These are phyloP conservation scores for Beauveria brongniartii DNA, from an alignment of 2,329 filamentous ascomycete species.

Conservation along the genomic window DNA sequence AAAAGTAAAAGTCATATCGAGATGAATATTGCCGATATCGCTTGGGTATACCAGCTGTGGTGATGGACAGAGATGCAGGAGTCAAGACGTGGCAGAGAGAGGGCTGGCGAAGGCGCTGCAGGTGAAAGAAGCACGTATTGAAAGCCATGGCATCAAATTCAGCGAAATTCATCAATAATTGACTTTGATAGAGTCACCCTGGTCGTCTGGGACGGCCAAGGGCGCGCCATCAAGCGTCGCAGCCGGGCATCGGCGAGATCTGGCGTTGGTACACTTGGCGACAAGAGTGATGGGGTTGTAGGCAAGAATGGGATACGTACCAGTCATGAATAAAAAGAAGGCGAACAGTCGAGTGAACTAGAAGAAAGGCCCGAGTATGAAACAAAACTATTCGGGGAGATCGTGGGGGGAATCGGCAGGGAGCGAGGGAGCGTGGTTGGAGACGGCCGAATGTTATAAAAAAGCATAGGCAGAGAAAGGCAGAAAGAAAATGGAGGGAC, in stretches of 20 bases:
- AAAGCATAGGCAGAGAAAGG: slow-evolving; percentile 26
- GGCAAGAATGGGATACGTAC: slow-evolving; percentile 34
- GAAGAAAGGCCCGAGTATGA: slow-evolving; percentile 14
- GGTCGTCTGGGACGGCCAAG: not conserved
- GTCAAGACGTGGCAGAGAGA: not conserved
- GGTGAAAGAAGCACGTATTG: not conserved
- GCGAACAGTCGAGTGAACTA: slow-evolving; percentile 27
- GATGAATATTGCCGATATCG: slow-evolving; percentile 5
- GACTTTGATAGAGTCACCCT: not conserved
- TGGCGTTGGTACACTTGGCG: slow-evolving; percentile 21
- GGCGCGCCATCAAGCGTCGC: not conserved
- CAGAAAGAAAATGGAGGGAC: slow-evolving; percentile 26
- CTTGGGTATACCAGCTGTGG: not conserved
- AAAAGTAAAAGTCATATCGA: not conserved
- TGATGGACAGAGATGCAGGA: not conserved
- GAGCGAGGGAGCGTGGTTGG: slow-evolving; percentile 25
- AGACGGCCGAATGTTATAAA: slow-evolving; percentile 25
- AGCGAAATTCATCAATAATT: slow-evolving; percentile 1
- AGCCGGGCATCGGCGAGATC: not conserved
- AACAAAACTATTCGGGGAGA: not conserved
- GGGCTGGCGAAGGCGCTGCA: not conserved
- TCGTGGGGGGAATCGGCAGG: slow-evolving; percentile 11
- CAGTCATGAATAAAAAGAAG: slow-evolving; percentile 40
- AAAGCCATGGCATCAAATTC: not conserved
- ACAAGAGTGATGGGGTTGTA: slow-evolving; percentile 11